Conservation (phyloP, 148 eudicot genomes). For the Talinum fruticosum region DNA sequence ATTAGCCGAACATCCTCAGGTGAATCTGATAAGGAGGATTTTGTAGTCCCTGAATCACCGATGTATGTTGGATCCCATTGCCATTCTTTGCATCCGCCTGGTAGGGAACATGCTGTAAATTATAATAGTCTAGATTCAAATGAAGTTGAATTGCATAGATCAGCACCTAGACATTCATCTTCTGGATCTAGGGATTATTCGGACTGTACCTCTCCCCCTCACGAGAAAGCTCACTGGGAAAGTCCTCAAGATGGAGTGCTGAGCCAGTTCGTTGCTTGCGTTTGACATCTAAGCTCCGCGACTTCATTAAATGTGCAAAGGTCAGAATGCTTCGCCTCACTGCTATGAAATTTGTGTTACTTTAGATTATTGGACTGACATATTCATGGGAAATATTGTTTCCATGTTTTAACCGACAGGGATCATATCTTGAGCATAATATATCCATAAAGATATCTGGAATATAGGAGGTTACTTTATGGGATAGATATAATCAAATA, state of each 20-base stretch:
- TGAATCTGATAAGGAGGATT: slow-evolving; percentile 76
- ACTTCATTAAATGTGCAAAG: slow-evolving; percentile 95
- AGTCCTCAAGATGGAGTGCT: slow-evolving; percentile 53
- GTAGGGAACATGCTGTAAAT: slow-evolving; percentile 44
- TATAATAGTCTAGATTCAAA: slow-evolving; percentile 46
- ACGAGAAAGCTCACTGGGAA: slow-evolving; percentile 73
- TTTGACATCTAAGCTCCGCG: slow-evolving; percentile 86
- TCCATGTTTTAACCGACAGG: not conserved
- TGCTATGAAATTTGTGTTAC: not conserved
- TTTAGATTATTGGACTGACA: slow-evolving; percentile 3
- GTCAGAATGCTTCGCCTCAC: slow-evolving; percentile 29
- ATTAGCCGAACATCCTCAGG: slow-evolving; percentile 50
- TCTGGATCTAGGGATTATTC: slow-evolving; percentile 57
- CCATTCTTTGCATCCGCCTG: slow-evolving; percentile 37
- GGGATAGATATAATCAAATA: not conserved
- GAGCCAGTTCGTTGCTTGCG: slow-evolving; percentile 78
- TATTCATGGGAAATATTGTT: not conserved
- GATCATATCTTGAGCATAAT: not conserved
- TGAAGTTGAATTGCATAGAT: slow-evolving; percentile 51
- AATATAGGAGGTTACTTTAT: not conserved
- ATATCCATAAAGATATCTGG: not conserved
- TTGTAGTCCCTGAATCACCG: slow-evolving; percentile 61
- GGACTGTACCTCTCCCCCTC: slow-evolving; percentile 62
- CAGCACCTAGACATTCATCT: slow-evolving; percentile 47
- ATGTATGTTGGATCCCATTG: slow-evolving; percentile 38